Evolutionary conservation across 768 basidiomycete species (phyloP).

Genomic region (Ramaria sp.): DNA sequence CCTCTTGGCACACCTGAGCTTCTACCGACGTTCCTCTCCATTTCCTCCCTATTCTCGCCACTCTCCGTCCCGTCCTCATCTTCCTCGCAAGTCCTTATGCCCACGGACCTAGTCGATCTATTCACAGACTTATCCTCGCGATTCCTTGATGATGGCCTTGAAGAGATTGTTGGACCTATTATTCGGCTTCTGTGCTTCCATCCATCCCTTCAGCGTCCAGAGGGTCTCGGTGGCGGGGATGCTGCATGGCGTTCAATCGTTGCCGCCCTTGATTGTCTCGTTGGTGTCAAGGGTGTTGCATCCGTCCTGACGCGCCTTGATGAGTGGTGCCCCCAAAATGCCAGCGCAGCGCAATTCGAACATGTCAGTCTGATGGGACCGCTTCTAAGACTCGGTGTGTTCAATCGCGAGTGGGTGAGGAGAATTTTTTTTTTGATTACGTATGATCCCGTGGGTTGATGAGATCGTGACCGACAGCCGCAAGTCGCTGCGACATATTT

Average conservation of each 20-base stretch:
- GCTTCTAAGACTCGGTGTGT: constrained; percentile 72
- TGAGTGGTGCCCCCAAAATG: constrained; percentile 58
- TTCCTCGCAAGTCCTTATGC: constrained; percentile 40
- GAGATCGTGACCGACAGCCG: constrained; percentile 38
- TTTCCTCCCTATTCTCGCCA: constrained; percentile 60
- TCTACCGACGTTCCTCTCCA: constrained; percentile 65
- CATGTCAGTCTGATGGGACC: constrained; percentile 68
- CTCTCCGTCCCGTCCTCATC: constrained; percentile 39
- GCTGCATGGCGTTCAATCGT: constrained; percentile 81
- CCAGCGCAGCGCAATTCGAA: constrained; percentile 55
- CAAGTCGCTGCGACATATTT: constrained; percentile 71
- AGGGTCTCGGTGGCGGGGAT: constrained; percentile 64
- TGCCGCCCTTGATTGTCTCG: constrained; percentile 69
- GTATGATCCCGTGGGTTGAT: constrained; percentile 5
- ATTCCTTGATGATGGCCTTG: constrained; percentile 71
- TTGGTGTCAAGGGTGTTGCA: constrained; percentile 77
- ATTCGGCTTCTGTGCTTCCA: constrained; percentile 53
- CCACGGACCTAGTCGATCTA: constrained; percentile 68
- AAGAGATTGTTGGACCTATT: constrained; percentile 69
- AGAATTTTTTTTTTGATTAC: background rate
- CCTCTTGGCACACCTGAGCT: constrained; percentile 71
- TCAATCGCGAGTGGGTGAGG: constrained; percentile 79
- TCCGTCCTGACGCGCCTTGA: constrained; percentile 65
- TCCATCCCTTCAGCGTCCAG: constrained; percentile 48
- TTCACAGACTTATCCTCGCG: constrained; percentile 74